phyloP scores from a whole-genome alignment of 768 basidiomycete species.

The Tephrocybe sp. region DNA sequence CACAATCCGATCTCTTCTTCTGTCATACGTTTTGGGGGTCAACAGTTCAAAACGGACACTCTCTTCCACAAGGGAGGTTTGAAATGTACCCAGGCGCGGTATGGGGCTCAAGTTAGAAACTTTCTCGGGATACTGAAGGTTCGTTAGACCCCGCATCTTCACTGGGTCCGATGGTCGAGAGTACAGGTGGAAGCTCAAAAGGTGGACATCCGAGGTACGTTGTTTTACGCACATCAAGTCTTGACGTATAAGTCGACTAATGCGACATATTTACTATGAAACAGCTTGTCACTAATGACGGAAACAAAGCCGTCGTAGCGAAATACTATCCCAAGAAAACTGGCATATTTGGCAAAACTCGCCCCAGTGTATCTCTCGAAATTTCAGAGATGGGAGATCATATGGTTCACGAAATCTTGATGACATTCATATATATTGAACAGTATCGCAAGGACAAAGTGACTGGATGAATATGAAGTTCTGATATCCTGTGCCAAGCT shows the following conservation, averaged over 20 bases:
- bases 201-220: constrained; percentile 8
- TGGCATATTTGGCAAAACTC: constrained; percentile 14
- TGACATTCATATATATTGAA: constrained; percentile 29
- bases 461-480: no score
- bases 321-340: constrained; percentile 10
- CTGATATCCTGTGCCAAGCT: no score
- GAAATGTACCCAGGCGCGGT: constrained; percentile 17
- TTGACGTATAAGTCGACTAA: not conserved
- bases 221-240: not conserved
- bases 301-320: constrained; percentile 12
- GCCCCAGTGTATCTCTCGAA: constrained; percentile 16
- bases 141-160: constrained; percentile 18
- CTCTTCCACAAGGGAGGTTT: constrained; percentile 25
- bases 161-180: constrained; percentile 19
- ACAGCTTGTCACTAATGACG: constrained; percentile 7
- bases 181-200: constrained; percentile 18
- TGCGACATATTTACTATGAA: no score
- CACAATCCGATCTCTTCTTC: constrained; percentile 17
- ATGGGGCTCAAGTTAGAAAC: not conserved
- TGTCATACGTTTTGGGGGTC: constrained; percentile 24
- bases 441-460: constrained; percentile 19
- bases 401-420: constrained; percentile 23
- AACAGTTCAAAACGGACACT: constrained; percentile 20
- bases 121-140: not conserved
- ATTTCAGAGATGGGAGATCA: constrained; percentile 19